Base-by-base conservation (phyloP, 148 eudicot species). In the Vaccinium darrowii region DNA sequence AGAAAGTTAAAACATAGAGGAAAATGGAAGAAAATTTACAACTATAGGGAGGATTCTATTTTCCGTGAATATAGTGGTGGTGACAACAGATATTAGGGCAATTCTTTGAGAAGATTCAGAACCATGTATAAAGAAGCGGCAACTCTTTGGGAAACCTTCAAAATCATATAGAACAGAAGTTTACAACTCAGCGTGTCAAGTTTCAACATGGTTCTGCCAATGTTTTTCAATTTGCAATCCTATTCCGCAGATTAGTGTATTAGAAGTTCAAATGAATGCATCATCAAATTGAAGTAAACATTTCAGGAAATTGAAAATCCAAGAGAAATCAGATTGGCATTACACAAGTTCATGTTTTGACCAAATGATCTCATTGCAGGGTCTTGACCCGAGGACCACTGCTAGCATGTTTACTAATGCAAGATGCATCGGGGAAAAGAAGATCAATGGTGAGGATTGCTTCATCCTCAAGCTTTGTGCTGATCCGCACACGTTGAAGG, bases 321-420 rank as follows among this genome's bases (percentile, higher is more conserved):
- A 9, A 23, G 30, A 65, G 23, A 58, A 65, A 65, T 21, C 67
- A 60, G 67, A 8, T 51, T 39, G 27, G 25, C 18, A 16, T 16
- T 27, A 57, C 43, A 16, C n/a, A 33, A n/a, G 49, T 73, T 84
- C 7, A n/a, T 62, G 75, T 51, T 67, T 52, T 74, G 78, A 27
- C 85, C 13, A 51, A 79, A n/a, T 19, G 19, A 58, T 84, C 39
- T 33, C 14, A 63, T 69, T 85, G 2, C 81, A 92, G 94, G 94
- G 94, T 21, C 93, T 92, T 52, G 93, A 92, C 81, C 95, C 93
- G 3, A 89, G 91, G 83, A 91, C 93, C 65, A 91, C 95, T 5
- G 93, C 95, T 3, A 88, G 85, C 88, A 88, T 91, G 91, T 92
- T 92, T 73, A 82, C 88, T 15, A 82, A 86, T 62, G 92, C 95